Percentiles rank a stretch among this genome's conserved stretches.
These are phyloP conservation scores for Waltergamsia citrina DNA, from an alignment of 2,329 filamentous ascomycete genomes.

Conservation along the genomic window DNA sequence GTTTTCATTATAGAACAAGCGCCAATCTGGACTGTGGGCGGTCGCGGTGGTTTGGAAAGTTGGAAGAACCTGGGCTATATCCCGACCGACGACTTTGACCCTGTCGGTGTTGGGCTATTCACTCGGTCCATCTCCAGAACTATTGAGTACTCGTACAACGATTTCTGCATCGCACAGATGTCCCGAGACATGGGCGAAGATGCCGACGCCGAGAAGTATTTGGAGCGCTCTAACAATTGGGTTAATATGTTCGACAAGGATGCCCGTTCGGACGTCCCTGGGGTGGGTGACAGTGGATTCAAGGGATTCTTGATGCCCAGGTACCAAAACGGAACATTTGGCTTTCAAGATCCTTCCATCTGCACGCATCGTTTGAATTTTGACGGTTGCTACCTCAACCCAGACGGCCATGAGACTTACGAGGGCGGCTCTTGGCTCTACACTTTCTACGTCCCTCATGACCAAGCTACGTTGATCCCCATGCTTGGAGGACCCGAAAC, in stretches of 20 bases:
- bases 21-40: conserved; percentile 59
- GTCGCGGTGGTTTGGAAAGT: conserved; percentile 59
- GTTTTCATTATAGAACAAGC: conserved; percentile 25
- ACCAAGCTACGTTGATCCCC: conserved; percentile 36
- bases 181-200: conserved; percentile 44
- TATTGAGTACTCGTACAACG: conserved; percentile 60
- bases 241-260: conserved; percentile 53
- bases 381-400: conserved; percentile 22
- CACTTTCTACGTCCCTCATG: conserved; percentile 47
- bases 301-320: conserved; percentile 40
- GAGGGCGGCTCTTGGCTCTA: conserved; percentile 66
- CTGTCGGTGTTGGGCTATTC: conserved; percentile 50
- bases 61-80: conserved; percentile 69
- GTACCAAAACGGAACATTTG: conserved; percentile 56
- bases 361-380: conserved; percentile 32
- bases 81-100: conserved; percentile 58
- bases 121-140: conserved; percentile 65
- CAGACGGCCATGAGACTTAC: conserved; percentile 40
- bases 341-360: conserved; percentile 50
- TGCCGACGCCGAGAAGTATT: conserved; percentile 45
- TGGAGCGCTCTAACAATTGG: conserved; percentile 58
- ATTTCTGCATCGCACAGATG: conserved; percentile 58
- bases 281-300: conserved; percentile 17
- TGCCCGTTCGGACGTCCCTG: conserved; percentile 17
- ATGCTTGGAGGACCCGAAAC: conserved; percentile 35